phyloP scores from a whole-genome alignment of 257 asterid species.

The Jacaranda mimosifolia region DNA sequence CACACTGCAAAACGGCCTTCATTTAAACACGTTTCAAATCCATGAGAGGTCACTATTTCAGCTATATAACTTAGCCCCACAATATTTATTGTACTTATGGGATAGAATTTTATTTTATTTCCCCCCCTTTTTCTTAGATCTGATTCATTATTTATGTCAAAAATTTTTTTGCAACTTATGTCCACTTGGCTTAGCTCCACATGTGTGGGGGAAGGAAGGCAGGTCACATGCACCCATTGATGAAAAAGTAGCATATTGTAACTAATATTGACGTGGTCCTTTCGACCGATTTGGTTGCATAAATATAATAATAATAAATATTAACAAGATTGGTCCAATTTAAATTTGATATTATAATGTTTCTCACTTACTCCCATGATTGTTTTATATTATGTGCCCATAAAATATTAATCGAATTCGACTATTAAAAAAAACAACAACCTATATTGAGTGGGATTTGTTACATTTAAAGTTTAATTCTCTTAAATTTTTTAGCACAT shows the following conservation, averaged over 20 bases:
- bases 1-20: too few species aligned
- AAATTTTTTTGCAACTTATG: not conserved
- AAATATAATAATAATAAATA: not conserved
- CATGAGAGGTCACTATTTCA: too few species aligned
- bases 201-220: conserved; percentile 16
- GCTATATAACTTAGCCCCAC: not conserved
- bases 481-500: too few species aligned
- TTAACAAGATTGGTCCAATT: not conserved
- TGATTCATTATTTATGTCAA: not conserved
- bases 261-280: not conserved
- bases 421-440: too few species aligned
- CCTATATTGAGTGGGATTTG: too few species aligned
- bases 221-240: conserved; percentile 10
- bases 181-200: conserved; percentile 11
- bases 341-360: not conserved
- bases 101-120: not conserved
- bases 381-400: not conserved
- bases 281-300: conserved; percentile 10
- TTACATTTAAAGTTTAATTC: too few species aligned
- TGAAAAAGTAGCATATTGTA: not conserved
- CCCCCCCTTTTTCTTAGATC: not conserved
- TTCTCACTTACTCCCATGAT: too few species aligned
- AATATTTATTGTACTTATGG: not conserved
- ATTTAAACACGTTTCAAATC: too few species aligned
- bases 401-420: not conserved